Evolutionary conservation across 2,329 filamentous ascomycete species (phyloP).

Genomic region (Aspergillus brunneoviolaceus): DNA sequence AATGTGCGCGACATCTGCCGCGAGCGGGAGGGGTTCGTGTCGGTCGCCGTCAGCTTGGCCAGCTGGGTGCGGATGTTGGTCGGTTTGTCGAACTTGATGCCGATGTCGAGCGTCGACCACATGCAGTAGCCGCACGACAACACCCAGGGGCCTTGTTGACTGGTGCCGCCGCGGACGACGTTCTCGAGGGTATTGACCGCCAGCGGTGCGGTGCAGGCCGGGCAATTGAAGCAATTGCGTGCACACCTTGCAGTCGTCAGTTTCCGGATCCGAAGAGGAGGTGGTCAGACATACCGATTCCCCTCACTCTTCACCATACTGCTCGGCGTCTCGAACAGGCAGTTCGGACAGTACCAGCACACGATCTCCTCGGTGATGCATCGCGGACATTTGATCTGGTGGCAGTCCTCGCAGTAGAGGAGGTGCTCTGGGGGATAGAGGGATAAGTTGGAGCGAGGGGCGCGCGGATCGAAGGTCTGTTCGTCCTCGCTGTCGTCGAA

Average conservation of each 20-base stretch:
- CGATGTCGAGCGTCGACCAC: conserved; percentile 88
- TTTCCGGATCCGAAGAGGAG: background rate
- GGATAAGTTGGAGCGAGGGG: conserved; percentile 82
- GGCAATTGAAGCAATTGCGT: conserved; percentile 93
- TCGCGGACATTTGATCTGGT: conserved; percentile 88
- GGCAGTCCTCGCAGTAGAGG: conserved; percentile 95
- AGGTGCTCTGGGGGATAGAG: conserved; percentile 91
- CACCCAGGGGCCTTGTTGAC: conserved; percentile 64
- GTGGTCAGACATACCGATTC: conserved; percentile 65
- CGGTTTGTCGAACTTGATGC: conserved; percentile 83
- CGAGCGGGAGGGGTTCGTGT: conserved; percentile 28
- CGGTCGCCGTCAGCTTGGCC: conserved; percentile 60
- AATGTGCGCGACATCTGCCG: conserved; percentile 42
- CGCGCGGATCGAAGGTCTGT: conserved; percentile 79
- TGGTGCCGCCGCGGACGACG: conserved; percentile 40
- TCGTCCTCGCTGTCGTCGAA: conserved; percentile 66
- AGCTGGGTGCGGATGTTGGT: conserved; percentile 84
- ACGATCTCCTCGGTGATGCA: conserved; percentile 93
- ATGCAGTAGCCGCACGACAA: conserved; percentile 87
- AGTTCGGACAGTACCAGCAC: conserved; percentile 92
- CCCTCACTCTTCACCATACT: conserved; percentile 90
- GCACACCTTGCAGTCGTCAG: conserved; percentile 64
- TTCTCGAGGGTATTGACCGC: conserved; percentile 70
- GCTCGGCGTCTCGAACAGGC: conserved; percentile 92
- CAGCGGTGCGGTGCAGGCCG: conserved; percentile 79